Conservation (phyloP, 2,329 filamentous ascomycete species). For the Colletotrichum limetticola region DNA sequence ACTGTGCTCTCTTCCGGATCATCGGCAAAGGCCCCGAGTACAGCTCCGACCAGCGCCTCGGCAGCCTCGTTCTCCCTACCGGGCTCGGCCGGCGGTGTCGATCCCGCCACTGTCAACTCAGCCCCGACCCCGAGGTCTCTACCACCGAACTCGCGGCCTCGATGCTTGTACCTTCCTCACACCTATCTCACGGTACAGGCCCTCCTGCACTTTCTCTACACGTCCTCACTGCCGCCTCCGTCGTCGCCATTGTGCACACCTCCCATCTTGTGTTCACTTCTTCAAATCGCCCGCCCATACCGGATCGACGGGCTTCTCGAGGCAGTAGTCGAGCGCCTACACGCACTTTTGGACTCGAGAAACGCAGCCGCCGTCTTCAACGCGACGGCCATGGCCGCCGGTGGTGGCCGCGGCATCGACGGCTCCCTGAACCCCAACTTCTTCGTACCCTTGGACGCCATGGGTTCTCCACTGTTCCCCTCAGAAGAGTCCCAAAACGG, state of each 20-base stretch:
- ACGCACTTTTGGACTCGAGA: conserved; percentile 87
- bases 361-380: conserved; percentile 99
- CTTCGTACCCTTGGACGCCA: conserved; percentile 61
- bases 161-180: conserved; percentile 92
- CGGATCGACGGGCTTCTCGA: conserved; percentile 92
- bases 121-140: conserved; percentile 68
- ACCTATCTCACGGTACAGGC: conserved; percentile 90
- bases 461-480: conserved; percentile 43
- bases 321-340: conserved; percentile 89
- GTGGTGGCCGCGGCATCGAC: conserved; percentile 86
- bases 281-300: conserved; percentile 94
- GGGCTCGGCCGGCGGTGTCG: conserved; percentile 46
- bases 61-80: conserved; percentile 21
- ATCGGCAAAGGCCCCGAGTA: conserved; percentile 54
- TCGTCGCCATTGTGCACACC: conserved; percentile 87
- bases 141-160: conserved; percentile 75
- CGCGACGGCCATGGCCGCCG: conserved; percentile 96
- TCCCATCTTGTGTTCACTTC: conserved; percentile 92
- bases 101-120: conserved; percentile 62
- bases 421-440: conserved; percentile 73
- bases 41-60: conserved; percentile 56
- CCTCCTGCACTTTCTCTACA: conserved; percentile 93
- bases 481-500: conserved; percentile 31
- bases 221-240: conserved; percentile 83
- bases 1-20: conserved; percentile 53